Conservation (phyloP, 73 alveolate species). For the Paraurostyla sp. region DNA sequence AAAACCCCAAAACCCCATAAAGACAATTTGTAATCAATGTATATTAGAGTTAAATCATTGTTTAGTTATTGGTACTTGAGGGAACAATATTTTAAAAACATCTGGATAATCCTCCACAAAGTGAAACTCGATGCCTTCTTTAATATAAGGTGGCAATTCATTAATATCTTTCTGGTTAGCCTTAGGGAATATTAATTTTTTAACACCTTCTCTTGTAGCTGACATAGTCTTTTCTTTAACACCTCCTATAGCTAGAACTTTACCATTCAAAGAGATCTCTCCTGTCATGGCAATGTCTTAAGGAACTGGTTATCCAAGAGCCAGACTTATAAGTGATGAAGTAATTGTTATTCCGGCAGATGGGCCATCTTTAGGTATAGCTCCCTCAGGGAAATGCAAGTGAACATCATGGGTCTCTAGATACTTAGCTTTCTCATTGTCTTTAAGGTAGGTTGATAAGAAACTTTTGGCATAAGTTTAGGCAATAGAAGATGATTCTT, state of each 20-base stretch:
- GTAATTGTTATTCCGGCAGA: slow-evolving; percentile 94
- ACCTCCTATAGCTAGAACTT: slow-evolving; percentile 91
- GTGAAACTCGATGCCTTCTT: slow-evolving; percentile 63
- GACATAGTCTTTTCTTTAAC: slow-evolving; percentile 90
- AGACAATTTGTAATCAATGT: no score
- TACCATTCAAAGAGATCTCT: slow-evolving; percentile 91
- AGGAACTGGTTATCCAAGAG: slow-evolving; percentile 77
- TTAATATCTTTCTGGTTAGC: slow-evolving; percentile 62
- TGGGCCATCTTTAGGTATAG: slow-evolving; percentile 93
- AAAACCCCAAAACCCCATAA: no score
- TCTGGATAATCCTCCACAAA: slow-evolving; percentile 73
- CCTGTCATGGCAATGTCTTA: slow-evolving; percentile 91
- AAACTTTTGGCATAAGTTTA: slow-evolving; percentile 82
- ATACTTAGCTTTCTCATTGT: slow-evolving; percentile 8
- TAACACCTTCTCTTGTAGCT: slow-evolving; percentile 87
- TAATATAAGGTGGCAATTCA: slow-evolving; percentile 57
- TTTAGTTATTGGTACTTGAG: background rate
- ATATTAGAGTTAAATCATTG: no score
- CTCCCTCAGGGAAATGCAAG: slow-evolving; percentile 93
- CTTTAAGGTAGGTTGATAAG: slow-evolving; percentile 65
- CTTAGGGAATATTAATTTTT: slow-evolving; percentile 76
- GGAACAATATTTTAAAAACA: slow-evolving; percentile 67
- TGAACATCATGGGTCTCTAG: slow-evolving; percentile 78
- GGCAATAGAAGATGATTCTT: slow-evolving; percentile 83
- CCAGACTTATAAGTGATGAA: slow-evolving; percentile 82